phyloP scores from a whole-genome alignment of 2,329 filamentous ascomycete species.

The Phialocephala sp. region DNA sequence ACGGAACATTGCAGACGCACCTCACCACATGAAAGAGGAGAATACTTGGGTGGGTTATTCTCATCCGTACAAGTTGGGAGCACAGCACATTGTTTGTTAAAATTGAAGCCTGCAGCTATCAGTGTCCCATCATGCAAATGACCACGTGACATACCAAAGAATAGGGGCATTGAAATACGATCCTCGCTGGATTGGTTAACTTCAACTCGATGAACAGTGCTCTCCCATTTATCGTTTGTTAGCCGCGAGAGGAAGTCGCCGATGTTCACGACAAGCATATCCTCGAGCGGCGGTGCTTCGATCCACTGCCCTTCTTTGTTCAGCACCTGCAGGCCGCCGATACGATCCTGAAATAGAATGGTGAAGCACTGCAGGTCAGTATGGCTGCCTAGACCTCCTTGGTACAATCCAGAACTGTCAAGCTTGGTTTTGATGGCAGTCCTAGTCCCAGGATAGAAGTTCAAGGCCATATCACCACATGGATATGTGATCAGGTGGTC shows the following conservation, averaged over 20 bases:
- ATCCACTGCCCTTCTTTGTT: conserved; percentile 7
- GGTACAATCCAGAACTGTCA: neutral
- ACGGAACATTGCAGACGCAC: neutral
- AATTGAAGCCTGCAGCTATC: neutral
- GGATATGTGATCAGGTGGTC: conserved; percentile 4
- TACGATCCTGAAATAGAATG: conserved; percentile 8
- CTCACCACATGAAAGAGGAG: conserved; percentile 8
- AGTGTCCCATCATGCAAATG: neutral
- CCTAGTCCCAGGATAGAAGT: neutral
- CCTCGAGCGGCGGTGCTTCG: neutral
- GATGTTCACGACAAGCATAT: neutral
- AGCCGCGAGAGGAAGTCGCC: neutral
- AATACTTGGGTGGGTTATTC: neutral
- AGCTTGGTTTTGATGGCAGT: neutral
- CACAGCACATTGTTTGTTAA: conserved; percentile 12
- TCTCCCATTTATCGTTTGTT: conserved; percentile 5
- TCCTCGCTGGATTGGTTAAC: neutral
- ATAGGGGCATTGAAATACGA: conserved; percentile 6
- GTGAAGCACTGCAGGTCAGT: conserved; percentile 10
- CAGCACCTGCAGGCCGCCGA: neutral
- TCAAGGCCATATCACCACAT: conserved; percentile 4
- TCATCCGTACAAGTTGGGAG: neutral
- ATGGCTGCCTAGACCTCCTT: conserved; percentile 1
- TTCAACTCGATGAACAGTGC: conserved; percentile 4
- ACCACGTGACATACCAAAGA: neutral